phyloP scores from a whole-genome alignment of 2,329 filamentous ascomycete genomes.

The Thelonectria blattea region DNA sequence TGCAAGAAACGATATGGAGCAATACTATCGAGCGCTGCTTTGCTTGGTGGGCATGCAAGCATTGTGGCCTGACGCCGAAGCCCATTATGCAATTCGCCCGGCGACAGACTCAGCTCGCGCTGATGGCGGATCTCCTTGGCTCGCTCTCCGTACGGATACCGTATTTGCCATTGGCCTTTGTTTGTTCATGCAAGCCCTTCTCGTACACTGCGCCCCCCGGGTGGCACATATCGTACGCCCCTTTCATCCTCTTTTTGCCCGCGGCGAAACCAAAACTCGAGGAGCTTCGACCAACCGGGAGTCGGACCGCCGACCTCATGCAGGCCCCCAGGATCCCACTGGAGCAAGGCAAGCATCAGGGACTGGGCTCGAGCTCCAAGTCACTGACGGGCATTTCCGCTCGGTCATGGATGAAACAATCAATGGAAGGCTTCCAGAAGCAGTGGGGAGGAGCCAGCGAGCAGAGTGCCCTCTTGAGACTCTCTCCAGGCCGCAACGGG shows the following conservation, averaged over 20 bases:
- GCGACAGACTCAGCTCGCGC: constrained; percentile 19
- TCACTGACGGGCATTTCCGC: constrained; percentile 34
- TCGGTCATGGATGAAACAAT: constrained; percentile 31
- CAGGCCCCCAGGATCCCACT: constrained; percentile 27
- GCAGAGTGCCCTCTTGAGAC: constrained; percentile 2
- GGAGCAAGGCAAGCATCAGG: constrained; percentile 9
- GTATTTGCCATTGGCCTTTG: constrained; percentile 10
- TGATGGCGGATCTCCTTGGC: constrained; percentile 19
- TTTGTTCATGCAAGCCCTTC: constrained; percentile 18
- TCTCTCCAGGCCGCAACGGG: constrained; percentile 29
- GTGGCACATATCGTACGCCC: constrained; percentile 2
- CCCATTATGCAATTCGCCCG: constrained; percentile 18
- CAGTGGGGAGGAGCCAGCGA: constrained; percentile 27
- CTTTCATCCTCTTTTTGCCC: constrained; percentile 12
- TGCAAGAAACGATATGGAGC: constrained; percentile 8
- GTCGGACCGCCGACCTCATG: constrained; percentile 22
- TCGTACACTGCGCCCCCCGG: constrained; percentile 6
- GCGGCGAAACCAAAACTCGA: constrained; percentile 22
- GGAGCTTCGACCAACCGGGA: constrained; percentile 30
- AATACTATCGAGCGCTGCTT: constrained; percentile 3
- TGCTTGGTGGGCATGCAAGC: background rate
- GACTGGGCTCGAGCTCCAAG: constrained; percentile 27
- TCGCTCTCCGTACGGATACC: constrained; percentile 11
- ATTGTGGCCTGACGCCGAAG: constrained; percentile 17
- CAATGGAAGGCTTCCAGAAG: constrained; percentile 40